These are phyloP conservation scores for Cercospora sp. DNA, from an alignment of 2,329 filamentous ascomycete genomes.

Conservation along the genomic window DNA sequence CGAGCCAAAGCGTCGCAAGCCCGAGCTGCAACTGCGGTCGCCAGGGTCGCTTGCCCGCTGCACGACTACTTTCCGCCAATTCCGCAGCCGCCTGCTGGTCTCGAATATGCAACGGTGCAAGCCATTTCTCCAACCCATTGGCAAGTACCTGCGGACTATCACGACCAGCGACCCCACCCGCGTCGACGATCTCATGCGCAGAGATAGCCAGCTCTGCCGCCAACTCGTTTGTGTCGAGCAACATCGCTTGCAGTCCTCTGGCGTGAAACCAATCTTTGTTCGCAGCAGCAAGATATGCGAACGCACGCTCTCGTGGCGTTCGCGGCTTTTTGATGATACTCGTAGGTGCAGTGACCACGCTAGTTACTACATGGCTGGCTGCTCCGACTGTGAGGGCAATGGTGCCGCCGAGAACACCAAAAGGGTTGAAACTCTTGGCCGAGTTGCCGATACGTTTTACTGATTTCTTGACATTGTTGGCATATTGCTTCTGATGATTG, in stretches of 20 bases:
- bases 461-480: conserved; percentile 17
- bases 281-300: conserved; percentile 24
- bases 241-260: conserved; percentile 20
- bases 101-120: neutral
- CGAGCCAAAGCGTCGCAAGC: conserved; percentile 19
- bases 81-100: neutral
- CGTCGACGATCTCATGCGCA: conserved; percentile 8
- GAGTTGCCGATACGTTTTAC: conserved; percentile 21
- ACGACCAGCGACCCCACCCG: neutral
- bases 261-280: conserved; percentile 27
- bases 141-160: conserved; percentile 14
- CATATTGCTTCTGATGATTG: conserved; percentile 24
- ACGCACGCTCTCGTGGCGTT: conserved; percentile 24
- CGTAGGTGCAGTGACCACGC: conserved; percentile 17
- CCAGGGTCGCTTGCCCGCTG: conserved; percentile 7
- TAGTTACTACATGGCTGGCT: conserved; percentile 21
- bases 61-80: conserved; percentile 6
- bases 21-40: conserved; percentile 19
- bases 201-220: conserved; percentile 6
- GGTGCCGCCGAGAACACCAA: conserved; percentile 24
- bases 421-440: conserved; percentile 20
- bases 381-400: conserved; percentile 24
- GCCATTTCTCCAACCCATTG: conserved; percentile 9
- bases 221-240: conserved; percentile 23
- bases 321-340: conserved; percentile 22